Evolutionary conservation across 2,329 filamentous ascomycete species (phyloP), one percentile per base, ranked within the genome.

Genomic region (Verticillium nubilum): DNA sequence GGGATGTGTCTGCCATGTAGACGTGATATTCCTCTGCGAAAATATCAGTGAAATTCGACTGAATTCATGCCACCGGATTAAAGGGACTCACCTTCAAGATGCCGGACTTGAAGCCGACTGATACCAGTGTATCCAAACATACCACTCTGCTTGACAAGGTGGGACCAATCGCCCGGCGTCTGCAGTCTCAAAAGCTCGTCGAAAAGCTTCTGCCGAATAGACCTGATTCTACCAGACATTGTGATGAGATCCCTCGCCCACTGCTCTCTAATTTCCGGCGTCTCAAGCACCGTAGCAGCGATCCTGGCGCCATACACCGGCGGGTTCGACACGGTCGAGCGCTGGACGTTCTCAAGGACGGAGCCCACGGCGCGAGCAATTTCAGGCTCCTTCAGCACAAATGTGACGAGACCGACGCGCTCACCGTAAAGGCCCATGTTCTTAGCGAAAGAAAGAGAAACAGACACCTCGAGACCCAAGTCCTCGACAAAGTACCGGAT

Each of bases 371-470:
- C 67, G 3, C 27, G 31, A 1, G 65, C 57, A 0, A 59, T 58
- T 1, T 64, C 64, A 0, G 63, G 55, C 0, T 67, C 65, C 1
- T 28, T 59, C 1, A 69, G 65, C 0, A 73, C 67, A 1, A 74
- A 67, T 0, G 66, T 63, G 2, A 69, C 69, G 2, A 69, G 62
- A 0, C 73, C 74, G 9, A 71, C 66, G 2, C 73, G 65, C 58
- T 76, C 73, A 60, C 74, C 75, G 58, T 78, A 78, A 0, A 78
- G 63, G 1, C 76, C 75, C 69, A 86, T 84, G 69, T 80, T 85
- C 73, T 87, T 87, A 2, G 85, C 82, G 65, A 86, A 87, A 0
- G 84, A 87, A 68, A 85, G 77, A 55, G 82, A 82, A 3, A 87
- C 73, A 57, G 81, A 79, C 4, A 83, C 76, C 69, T 86, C 83